Evolutionary conservation across 352 stramenopile species (phyloP).

Genomic region (Phytophthora tentaculata): DNA sequence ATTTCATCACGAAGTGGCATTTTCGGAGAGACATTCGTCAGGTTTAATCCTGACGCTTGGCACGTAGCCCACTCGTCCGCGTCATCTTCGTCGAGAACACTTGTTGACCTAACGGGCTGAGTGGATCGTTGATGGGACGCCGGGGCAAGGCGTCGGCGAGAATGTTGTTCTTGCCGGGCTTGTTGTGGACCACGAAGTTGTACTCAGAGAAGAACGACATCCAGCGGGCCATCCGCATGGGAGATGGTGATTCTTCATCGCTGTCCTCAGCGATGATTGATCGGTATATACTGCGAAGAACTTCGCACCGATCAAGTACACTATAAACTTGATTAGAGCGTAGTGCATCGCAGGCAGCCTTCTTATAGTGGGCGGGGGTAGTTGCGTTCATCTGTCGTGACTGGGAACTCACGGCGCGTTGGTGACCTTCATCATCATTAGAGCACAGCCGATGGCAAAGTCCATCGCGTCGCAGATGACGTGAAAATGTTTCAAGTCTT

Average conservation of each 20-base stretch:
- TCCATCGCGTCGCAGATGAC: conserved; percentile 1
- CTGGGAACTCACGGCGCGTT: neutral
- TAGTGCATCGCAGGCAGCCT: neutral
- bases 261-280: neutral
- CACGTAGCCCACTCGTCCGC: no score
- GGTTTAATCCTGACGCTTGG: no score
- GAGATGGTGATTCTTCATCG: neutral
- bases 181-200: neutral
- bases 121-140: neutral
- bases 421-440: neutral
- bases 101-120: neutral
- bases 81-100: no score
- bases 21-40: no score
- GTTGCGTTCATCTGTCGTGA: neutral
- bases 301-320: neutral
- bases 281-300: neutral
- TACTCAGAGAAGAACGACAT: neutral
- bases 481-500: neutral
- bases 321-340: neutral
- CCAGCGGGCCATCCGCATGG: neutral
- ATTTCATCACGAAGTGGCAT: no score
- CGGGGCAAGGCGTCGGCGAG: neutral
- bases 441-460: neutral
- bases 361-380: neutral
- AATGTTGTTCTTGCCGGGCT: neutral